Evolutionary conservation across 352 stramenopile genomes (phyloP).

Genomic region (Ophiocytium majus): DNA sequence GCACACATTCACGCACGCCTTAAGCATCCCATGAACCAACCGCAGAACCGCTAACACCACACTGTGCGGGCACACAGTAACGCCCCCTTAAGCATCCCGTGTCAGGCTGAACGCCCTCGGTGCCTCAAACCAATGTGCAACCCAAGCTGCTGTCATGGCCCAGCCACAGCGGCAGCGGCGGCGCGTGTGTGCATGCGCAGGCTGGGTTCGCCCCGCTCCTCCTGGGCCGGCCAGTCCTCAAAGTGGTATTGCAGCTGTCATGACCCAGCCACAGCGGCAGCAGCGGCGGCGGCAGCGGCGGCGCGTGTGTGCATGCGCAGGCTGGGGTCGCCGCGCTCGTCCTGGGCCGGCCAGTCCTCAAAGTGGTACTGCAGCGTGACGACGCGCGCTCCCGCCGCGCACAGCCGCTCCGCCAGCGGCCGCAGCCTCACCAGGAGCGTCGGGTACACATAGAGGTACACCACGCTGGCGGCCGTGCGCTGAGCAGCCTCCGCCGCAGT

Average conservation of each 20-base stretch:
- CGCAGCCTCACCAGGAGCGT: not conserved
- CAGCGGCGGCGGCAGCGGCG: not conserved
- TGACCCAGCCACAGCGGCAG: too few relatives aligned
- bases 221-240: not conserved
- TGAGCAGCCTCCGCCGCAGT: too few relatives aligned
- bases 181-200: not conserved
- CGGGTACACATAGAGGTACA: slow-evolving; percentile 13
- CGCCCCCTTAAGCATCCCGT: too few relatives aligned
- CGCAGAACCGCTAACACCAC: too few relatives aligned
- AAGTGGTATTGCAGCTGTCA: slow-evolving; percentile 24
- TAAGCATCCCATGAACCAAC: too few relatives aligned
- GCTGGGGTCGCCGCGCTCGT: not conserved
- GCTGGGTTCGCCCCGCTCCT: not conserved
- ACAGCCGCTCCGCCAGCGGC: not conserved
- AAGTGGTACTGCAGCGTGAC: slow-evolving; percentile 21
- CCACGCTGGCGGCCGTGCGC: too few relatives aligned
- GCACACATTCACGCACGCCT: too few relatives aligned
- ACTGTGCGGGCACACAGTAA: too few relatives aligned
- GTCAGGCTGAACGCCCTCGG: too few relatives aligned
- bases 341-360: not conserved
- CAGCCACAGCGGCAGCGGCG: too few relatives aligned
- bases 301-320: not conserved
- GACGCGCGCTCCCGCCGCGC: not conserved
- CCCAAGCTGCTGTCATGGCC: too few relatives aligned
- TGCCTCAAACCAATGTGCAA: too few relatives aligned